A percentile compares a stretch with the other conserved stretches of the same genome.
These are phyloP conservation scores for Pichia heedii DNA, from an alignment of 805 yeast species.

Conservation along the genomic window DNA sequence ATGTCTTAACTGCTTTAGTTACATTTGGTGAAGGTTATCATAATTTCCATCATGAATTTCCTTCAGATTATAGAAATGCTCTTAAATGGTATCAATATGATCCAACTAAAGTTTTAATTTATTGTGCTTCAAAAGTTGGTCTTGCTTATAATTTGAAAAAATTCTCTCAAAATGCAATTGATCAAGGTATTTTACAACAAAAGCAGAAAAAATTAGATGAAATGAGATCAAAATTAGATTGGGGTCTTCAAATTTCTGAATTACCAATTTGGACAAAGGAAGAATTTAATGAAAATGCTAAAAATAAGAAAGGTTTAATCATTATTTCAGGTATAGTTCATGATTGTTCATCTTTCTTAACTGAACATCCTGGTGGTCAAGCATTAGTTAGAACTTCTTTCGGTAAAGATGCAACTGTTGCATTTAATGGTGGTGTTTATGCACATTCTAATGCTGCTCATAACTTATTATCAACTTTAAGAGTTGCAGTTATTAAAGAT, in stretches of 20 bases:
- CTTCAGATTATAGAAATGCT: conserved; percentile 82
- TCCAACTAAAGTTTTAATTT: conserved; percentile 66
- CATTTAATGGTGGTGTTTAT: conserved; percentile 81
- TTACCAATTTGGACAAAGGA: conserved; percentile 70
- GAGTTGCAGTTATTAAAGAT: conserved; percentile 72
- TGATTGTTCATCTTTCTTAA: conserved; percentile 57
- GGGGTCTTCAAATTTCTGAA: conserved; percentile 63
- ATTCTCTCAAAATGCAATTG: conserved; percentile 71
- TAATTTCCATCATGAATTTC: conserved; percentile 87
- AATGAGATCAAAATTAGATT: conserved; percentile 51
- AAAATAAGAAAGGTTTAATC: conserved; percentile 47
- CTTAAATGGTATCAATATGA: conserved; percentile 83
- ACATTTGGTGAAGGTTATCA: conserved; percentile 89
- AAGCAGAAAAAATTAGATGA: conserved; percentile 71
- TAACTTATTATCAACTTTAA: conserved; percentile 70
- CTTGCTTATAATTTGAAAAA: conserved; percentile 65
- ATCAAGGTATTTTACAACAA: conserved; percentile 75
- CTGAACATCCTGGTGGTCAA: conserved; percentile 82
- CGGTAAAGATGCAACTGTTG: conserved; percentile 78
- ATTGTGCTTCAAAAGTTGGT: conserved; percentile 51
- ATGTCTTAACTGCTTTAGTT: conserved; percentile 67
- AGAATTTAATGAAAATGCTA: conserved; percentile 45
- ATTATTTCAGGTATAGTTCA: conserved; percentile 75
- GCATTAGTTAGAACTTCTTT: conserved; percentile 59
- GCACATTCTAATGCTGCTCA: conserved; percentile 83